A percentile compares a stretch with the other conserved stretches of the same genome.
Evolutionary conservation across 2,329 filamentous ascomycete genomes (phyloP).

Genomic region (Curvularia hawaiiensis): DNA sequence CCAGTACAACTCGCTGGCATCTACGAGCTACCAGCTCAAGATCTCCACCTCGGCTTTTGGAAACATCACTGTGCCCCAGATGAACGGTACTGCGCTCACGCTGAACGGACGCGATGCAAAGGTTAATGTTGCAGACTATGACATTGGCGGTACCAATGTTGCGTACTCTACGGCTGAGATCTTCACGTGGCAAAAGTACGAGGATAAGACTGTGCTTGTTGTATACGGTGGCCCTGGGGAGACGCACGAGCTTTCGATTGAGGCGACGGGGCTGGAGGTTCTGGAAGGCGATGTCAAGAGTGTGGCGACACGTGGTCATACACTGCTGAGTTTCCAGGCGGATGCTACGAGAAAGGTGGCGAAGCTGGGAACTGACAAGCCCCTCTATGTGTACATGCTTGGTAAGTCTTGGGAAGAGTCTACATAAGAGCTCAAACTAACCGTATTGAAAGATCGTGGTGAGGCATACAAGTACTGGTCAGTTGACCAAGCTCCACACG

Average conservation of each 20-base stretch:
- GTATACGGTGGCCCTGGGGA: slow-evolving; percentile 69
- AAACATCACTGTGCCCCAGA: slow-evolving; percentile 62
- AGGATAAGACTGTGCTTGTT: slow-evolving; percentile 63
- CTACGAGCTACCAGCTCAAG: slow-evolving; percentile 67
- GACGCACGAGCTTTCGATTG: slow-evolving; percentile 65
- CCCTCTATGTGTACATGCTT: slow-evolving; percentile 62
- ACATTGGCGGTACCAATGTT: slow-evolving; percentile 62
- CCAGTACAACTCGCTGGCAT: slow-evolving; percentile 64
- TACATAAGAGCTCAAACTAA: slow-evolving; percentile 17
- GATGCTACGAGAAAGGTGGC: slow-evolving; percentile 60
- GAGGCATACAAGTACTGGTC: slow-evolving; percentile 74
- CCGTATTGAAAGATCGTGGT: slow-evolving; percentile 59
- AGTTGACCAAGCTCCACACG: slow-evolving; percentile 52
- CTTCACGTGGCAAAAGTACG: slow-evolving; percentile 69
- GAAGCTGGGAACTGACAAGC: slow-evolving; percentile 48
- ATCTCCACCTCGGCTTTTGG: slow-evolving; percentile 64
- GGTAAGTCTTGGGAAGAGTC: slow-evolving; percentile 46
- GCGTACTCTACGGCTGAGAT: slow-evolving; percentile 74
- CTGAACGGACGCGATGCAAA: slow-evolving; percentile 69
- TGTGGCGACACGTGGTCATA: slow-evolving; percentile 50
- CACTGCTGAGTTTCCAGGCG: slow-evolving; percentile 61
- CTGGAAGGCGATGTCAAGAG: slow-evolving; percentile 51
- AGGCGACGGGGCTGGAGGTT: slow-evolving; percentile 41
- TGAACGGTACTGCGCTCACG: slow-evolving; percentile 59
- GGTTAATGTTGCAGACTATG: slow-evolving; percentile 70